These are phyloP conservation scores for Nyssa sinensis DNA, from an alignment of 148 eudicot genomes.

Conservation along the genomic window DNA sequence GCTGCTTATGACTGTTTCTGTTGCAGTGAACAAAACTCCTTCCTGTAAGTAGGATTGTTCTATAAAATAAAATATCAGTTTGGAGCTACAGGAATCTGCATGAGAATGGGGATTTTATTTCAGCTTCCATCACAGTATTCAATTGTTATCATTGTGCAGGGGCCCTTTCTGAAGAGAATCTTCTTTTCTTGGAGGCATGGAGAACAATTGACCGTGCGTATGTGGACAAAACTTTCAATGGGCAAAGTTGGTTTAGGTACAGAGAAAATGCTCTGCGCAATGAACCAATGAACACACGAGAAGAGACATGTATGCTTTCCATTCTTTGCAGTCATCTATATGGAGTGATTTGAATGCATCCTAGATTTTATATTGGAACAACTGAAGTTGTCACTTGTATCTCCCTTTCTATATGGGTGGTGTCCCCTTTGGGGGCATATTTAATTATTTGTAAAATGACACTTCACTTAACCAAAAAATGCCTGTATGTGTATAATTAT, in stretches of 20 bases:
- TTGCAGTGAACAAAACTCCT: constrained; percentile 52
- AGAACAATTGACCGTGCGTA: constrained; percentile 93
- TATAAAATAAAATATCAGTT: background rate
- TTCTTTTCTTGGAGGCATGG: constrained; percentile 96
- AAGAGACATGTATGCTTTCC: constrained; percentile 76
- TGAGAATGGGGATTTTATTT: background rate
- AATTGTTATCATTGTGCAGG: constrained; percentile 38
- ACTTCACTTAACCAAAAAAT: no score
- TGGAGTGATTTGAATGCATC: background rate
- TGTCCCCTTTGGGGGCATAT: no score
- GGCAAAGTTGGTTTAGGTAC: constrained; percentile 99
- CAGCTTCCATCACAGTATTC: background rate
- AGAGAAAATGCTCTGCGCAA: constrained; percentile 85
- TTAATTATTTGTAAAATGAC: no score
- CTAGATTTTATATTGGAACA: background rate
- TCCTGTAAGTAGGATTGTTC: constrained; percentile 62
- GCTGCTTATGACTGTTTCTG: constrained; percentile 56
- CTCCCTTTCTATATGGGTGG: no score
- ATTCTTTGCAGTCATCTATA: constrained; percentile 4
- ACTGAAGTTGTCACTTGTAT: no score
- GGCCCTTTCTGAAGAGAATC: constrained; percentile 92
- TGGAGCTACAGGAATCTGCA: background rate
- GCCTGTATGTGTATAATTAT: no score
- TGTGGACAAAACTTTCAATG: constrained; percentile 92
- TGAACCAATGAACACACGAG: constrained; percentile 89